Evolutionary conservation across 192 early-diverging fungal species (phyloP), one percentile per base, ranked within the genome.

Genomic region (Endogone sp.): DNA sequence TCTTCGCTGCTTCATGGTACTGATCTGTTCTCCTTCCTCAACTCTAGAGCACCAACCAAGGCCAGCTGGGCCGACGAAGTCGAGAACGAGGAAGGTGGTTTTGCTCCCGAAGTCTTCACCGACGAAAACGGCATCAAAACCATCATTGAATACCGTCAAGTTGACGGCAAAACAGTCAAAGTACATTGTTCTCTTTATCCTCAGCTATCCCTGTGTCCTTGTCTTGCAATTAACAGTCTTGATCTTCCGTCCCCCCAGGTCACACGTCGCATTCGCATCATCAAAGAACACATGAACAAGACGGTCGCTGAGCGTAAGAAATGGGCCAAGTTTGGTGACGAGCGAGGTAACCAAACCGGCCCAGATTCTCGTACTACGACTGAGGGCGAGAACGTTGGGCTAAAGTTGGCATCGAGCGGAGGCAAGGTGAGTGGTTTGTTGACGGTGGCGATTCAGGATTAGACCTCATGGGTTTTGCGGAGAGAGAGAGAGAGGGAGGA

Each of bases 241-340:
- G 6, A 23, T 59, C 20, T 27, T 28, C 55, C 37, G 1, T 16
- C 30, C 30, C 29, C 10, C 31, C 55, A 90, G 88, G 82, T 94
- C 67, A 94, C 93, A 24, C 85, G 90, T 60, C 89, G 88, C 67
- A 91, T 97, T 56, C 85, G 88, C 65, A 88, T 92, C 49, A 84
- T 93, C 44, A 90, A 86, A 62, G 88, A 91, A 73, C 81, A 85
- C 66, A 93, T 94, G 27, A 95, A 96, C 86, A 87, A 91, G 62
- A 88, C 91, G 56, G 94, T 93, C 56, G 96, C 94, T 11, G 87
- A 91, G 70, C 90, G 96, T 80, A 96, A 94, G 83, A 93, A 93
- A 67, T 91, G 88, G 90, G 82, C 84, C 60, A 99, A 99, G 84
- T 99, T 97, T 81, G 97, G 97, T 31, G 92, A 88, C 54, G 93